Evolutionary conservation across 768 basidiomycete species (phyloP), one percentile per base, ranked within the genome.

Genomic region (Harrya chromipes): DNA sequence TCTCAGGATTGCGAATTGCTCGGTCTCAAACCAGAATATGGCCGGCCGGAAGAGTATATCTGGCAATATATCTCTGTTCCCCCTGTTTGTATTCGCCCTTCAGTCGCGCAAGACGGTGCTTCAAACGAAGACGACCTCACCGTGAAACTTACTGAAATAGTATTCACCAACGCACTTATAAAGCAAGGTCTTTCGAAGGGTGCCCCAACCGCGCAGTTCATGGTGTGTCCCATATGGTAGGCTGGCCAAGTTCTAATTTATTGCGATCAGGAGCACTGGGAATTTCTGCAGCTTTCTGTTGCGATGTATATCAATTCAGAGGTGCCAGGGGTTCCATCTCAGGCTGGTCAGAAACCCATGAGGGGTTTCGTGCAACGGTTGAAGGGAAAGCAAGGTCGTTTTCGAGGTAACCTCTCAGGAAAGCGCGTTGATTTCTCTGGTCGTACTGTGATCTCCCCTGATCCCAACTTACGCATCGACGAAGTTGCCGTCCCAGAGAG

Each of bases 11-110:
- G 92, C 63, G 97, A 99, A 69, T 73, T 99, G 39, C 77, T 99
- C 11, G 95, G 97, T 2, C 69, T 98, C 50, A 84, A 90, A 49
- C 97, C 97, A 1, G 79, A 79, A 13, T 85, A 84, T 62, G 94
- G 95, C 40, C 74, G 97, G 46, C 97, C 97, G 10, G 97, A 99
- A 72, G 90, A 97, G 66, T 97, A 93, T 60, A 83, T 99, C 44
- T 99, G 97, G 95, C 95, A 98, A 68, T 99, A 97, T 68, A 82
- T 99, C 13, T 95, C 94, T 20, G 97, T 99, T 26, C 97, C 97
- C 35, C 97, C 97, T 0, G 93, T 97, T 17, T 94, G 93, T 64
- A 99, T 99, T 47, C 83, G 97, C 40, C 97, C 97, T 0, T 97
- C 94, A 4, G 97, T 99, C 1, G 87, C 90, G 0, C 97, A 98